Conservation (phyloP, 768 basidiomycete genomes). For the Calocybe gangraenosa region DNA sequence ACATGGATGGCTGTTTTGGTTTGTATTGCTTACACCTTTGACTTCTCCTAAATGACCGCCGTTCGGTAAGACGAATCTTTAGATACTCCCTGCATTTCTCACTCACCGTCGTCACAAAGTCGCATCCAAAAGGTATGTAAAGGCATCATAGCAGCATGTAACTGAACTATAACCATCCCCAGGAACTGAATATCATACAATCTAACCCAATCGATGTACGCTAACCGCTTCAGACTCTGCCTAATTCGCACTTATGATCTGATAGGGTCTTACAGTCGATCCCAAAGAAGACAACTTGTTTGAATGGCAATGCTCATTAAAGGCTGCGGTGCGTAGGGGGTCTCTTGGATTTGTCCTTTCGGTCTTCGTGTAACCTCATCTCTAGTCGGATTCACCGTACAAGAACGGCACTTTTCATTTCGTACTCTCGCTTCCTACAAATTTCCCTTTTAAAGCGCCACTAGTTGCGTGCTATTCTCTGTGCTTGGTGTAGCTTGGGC, state of each 20-base stretch:
- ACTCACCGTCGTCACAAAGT: slow-evolving; percentile 29
- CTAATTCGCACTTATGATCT: slow-evolving; percentile 8
- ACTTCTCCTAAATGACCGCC: slow-evolving; percentile 28
- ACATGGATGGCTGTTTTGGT: slow-evolving; percentile 18
- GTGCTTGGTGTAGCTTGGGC: background rate
- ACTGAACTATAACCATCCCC: slow-evolving; percentile 9
- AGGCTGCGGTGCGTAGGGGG: slow-evolving; percentile 55
- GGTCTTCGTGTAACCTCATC: slow-evolving; percentile 7
- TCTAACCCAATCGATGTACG: slow-evolving; percentile 62
- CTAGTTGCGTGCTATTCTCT: slow-evolving; percentile 35
- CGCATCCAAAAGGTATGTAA: slow-evolving; percentile 67
- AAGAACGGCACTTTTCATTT: slow-evolving; percentile 79
- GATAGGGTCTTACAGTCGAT: slow-evolving; percentile 59
- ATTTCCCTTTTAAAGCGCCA: slow-evolving; percentile 87
- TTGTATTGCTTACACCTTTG: background rate
- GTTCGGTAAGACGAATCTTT: slow-evolving; percentile 28
- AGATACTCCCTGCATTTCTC: slow-evolving; percentile 12
- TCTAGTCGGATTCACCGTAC: slow-evolving; percentile 75
- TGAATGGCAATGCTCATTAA: slow-evolving; percentile 74
- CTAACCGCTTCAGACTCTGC: slow-evolving; percentile 1
- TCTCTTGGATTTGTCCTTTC: background rate
- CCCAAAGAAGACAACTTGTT: slow-evolving; percentile 70
- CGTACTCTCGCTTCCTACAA: slow-evolving; percentile 65
- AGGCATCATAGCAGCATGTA: background rate
- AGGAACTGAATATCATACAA: slow-evolving; percentile 68